These are phyloP conservation scores for Aspergillus ruber DNA, from an alignment of 2,329 filamentous ascomycete genomes.

Conservation along the genomic window DNA sequence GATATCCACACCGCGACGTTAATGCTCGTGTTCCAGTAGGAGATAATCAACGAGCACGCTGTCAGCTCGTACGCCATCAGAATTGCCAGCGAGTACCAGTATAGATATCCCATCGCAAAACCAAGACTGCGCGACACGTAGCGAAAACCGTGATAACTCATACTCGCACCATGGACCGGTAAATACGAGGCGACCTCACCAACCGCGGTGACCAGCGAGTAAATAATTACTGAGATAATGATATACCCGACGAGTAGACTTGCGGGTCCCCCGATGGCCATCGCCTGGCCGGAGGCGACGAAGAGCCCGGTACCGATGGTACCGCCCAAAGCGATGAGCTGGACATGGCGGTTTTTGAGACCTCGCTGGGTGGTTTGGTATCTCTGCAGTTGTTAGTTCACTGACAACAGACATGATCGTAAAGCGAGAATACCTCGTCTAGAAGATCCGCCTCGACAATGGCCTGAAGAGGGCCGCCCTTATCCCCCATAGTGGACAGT, in stretches of 20 bases:
- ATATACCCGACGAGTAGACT: slow-evolving; percentile 49
- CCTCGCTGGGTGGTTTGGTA: slow-evolving; percentile 36
- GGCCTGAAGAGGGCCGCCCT: slow-evolving; percentile 19
- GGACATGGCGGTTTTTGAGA: slow-evolving; percentile 38
- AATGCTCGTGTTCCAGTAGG: slow-evolving; percentile 50
- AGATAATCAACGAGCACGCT: slow-evolving; percentile 59
- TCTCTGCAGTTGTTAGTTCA: slow-evolving; percentile 8
- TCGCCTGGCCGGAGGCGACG: slow-evolving; percentile 48
- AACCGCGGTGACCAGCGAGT: slow-evolving; percentile 43
- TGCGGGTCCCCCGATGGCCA: slow-evolving; percentile 47
- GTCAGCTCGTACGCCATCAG: slow-evolving; percentile 55
- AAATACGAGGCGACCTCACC: slow-evolving; percentile 38
- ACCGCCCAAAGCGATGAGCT: slow-evolving; percentile 49
- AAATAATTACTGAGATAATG: slow-evolving; percentile 43
- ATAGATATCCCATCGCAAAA: slow-evolving; percentile 40
- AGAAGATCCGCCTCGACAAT: slow-evolving; percentile 35
- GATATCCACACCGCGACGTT: slow-evolving; percentile 47
- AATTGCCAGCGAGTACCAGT: slow-evolving; percentile 45
- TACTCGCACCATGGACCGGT: slow-evolving; percentile 39
- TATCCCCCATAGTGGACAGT: slow-evolving; percentile 2
- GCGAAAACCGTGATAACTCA: slow-evolving; percentile 39
- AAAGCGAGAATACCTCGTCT: slow-evolving; percentile 19
- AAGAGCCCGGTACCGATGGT: slow-evolving; percentile 54
- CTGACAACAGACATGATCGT: too few species aligned
- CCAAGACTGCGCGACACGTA: slow-evolving; percentile 38